phyloP scores from a whole-genome alignment of 257 asterid genomes.

The Primulina eburnea region DNA sequence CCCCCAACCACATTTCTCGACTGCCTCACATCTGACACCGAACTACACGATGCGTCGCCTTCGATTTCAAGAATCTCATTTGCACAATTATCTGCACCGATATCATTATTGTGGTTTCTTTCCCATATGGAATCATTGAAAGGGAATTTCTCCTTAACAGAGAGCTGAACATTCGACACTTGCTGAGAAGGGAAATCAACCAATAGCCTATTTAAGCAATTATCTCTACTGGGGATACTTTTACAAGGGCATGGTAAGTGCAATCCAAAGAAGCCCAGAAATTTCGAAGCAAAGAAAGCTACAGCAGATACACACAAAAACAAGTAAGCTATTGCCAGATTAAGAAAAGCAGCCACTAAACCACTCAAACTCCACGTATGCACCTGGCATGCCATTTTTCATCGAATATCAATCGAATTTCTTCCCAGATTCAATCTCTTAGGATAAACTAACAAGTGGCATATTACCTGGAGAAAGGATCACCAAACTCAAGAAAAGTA shows the following conservation, averaged over 20 bases:
- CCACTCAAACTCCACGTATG: constrained; percentile 70
- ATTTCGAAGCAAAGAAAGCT: constrained; percentile 55
- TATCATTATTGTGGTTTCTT: constrained; percentile 16
- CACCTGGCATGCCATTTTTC: constrained; percentile 59
- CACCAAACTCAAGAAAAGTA: background rate
- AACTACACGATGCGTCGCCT: constrained; percentile 64
- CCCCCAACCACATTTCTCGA: constrained; percentile 28
- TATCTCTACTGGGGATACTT: constrained; percentile 29
- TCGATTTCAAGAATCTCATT: constrained; percentile 48
- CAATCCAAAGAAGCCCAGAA: constrained; percentile 68
- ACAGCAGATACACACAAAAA: constrained; percentile 68
- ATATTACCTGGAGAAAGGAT: background rate
- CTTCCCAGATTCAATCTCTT: constrained; percentile 28
- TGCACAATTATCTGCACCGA: constrained; percentile 26
- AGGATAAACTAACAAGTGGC: constrained; percentile 12
- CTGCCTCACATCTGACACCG: constrained; percentile 46
- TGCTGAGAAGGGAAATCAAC: constrained; percentile 59
- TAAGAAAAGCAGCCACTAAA: constrained; percentile 76
- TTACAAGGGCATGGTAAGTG: constrained; percentile 77
- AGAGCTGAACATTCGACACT: constrained; percentile 52
- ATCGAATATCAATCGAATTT: constrained; percentile 3
- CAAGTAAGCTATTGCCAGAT: constrained; percentile 70
- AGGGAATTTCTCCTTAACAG: constrained; percentile 59
- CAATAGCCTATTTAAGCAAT: constrained; percentile 56
- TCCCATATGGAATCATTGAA: constrained; percentile 39